These are phyloP conservation scores for Chernovozyma aurita DNA, from an alignment of 1,139 yeast genomes.

Conservation along the genomic window DNA sequence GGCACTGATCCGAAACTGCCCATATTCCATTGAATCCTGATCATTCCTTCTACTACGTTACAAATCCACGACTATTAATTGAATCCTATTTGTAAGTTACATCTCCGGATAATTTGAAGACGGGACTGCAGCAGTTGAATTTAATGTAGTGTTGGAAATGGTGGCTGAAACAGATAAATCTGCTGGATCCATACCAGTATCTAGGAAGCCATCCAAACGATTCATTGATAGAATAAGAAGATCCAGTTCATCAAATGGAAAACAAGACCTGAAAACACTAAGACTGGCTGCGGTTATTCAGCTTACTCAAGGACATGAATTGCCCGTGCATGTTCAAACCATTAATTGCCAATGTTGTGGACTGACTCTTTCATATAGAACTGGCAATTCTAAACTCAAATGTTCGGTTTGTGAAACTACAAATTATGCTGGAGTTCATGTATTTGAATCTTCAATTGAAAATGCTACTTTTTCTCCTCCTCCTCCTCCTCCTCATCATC, in stretches of 20 bases:
- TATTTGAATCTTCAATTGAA: too few species aligned
- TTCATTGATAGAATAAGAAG: neutral
- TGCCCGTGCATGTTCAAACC: too few species aligned
- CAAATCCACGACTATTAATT: too few species aligned
- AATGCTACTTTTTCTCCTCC: too few species aligned
- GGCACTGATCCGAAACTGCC: too few species aligned
- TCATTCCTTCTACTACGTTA: too few species aligned
- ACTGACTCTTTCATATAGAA: slow-evolving; percentile 48
- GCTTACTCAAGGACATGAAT: too few species aligned
- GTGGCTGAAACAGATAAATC: neutral
- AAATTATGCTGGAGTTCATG: too few species aligned
- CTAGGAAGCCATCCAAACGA: slow-evolving; percentile 1
- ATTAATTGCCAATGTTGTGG: slow-evolving; percentile 55
- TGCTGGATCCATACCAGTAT: neutral
- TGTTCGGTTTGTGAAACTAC: slow-evolving; percentile 58
- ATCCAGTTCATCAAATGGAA: slow-evolving; percentile 3
- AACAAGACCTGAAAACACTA: neutral
- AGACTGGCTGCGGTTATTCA: neutral
- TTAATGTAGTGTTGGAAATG: neutral
- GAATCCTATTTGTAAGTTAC: too few species aligned
- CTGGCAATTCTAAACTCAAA: slow-evolving; percentile 41
- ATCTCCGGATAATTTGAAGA: too few species aligned
- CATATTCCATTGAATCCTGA: too few species aligned
- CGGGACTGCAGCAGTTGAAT: neutral
- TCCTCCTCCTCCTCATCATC: too few species aligned